A percentile compares a stretch with the other conserved stretches of the same genome.
Conservation (phyloP, 306 rosid species). For the Casuarina equisetifolia region DNA sequence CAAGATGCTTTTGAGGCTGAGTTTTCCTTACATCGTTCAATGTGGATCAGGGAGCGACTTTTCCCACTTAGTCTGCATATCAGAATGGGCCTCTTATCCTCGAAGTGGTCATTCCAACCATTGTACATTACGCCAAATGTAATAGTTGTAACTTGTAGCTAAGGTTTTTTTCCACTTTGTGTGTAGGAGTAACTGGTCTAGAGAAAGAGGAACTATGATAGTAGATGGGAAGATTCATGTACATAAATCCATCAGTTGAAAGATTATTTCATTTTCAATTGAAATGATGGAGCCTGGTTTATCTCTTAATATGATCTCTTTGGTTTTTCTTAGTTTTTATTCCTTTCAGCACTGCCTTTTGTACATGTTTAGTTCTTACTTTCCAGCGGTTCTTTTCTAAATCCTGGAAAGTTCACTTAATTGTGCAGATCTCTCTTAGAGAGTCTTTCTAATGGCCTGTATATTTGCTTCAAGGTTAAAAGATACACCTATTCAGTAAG, state of each 20-base stretch:
- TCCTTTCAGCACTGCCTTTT: too few species aligned
- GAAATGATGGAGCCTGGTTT: not conserved
- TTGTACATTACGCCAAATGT: not conserved
- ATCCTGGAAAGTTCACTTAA: too few species aligned
- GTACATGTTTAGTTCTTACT: too few species aligned
- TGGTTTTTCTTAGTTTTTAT: too few species aligned
- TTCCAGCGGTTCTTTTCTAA: too few species aligned
- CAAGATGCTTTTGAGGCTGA: slow-evolving; percentile 33
- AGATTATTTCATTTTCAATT: not conserved
- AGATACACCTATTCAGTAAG: too few species aligned
- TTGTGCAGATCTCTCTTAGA: too few species aligned
- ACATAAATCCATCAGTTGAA: not conserved
- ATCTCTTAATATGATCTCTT: not conserved
- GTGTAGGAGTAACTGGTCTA: not conserved
- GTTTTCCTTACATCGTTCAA: not conserved
- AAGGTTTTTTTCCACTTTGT: not conserved
- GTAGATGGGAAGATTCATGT: not conserved
- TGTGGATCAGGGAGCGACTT: not conserved
- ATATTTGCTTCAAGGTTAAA: too few species aligned
- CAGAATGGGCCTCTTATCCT: not conserved
- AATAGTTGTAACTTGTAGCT: not conserved
- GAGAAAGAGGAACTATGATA: not conserved
- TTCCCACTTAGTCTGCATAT: not conserved
- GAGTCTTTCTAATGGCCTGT: too few species aligned
- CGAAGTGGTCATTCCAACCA: not conserved